These are phyloP conservation scores for Heritiera littoralis DNA, from an alignment of 345 rosid species.

Conservation along the genomic window DNA sequence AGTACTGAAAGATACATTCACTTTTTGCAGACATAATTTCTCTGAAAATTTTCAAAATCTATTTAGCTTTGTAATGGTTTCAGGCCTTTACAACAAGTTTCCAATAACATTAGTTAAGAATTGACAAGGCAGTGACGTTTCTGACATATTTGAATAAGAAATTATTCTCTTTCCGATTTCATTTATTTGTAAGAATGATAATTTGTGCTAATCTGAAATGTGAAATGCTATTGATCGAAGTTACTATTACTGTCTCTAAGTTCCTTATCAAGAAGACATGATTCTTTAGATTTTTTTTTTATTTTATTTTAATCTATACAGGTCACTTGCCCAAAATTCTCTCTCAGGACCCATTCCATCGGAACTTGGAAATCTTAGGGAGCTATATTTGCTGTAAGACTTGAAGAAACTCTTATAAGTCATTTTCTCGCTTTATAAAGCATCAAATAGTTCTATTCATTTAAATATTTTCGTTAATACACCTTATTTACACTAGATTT, in stretches of 20 bases:
- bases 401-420: background rate
- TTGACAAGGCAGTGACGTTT: too few relatives aligned
- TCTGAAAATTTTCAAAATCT: background rate
- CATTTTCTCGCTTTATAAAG: background rate
- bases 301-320: background rate
- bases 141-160: too few relatives aligned
- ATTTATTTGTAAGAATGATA: too few relatives aligned
- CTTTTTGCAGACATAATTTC: background rate
- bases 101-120: too few relatives aligned
- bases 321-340: conserved; percentile 32
- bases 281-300: background rate
- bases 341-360: conserved; percentile 40
- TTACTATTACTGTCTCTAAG: background rate
- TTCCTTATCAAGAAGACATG: background rate
- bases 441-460: background rate
- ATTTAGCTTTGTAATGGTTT: too few relatives aligned
- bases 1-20: background rate
- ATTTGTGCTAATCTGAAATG: background rate
- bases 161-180: background rate
- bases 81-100: background rate
- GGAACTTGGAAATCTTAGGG: conserved; percentile 40
- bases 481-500: too few relatives aligned
- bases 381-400: conserved; percentile 36
- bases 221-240: background rate
- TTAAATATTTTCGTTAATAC: too few relatives aligned